phyloP scores from a whole-genome alignment of 192 early-diverging fungal genomes.

The Gonapodya sp. region DNA sequence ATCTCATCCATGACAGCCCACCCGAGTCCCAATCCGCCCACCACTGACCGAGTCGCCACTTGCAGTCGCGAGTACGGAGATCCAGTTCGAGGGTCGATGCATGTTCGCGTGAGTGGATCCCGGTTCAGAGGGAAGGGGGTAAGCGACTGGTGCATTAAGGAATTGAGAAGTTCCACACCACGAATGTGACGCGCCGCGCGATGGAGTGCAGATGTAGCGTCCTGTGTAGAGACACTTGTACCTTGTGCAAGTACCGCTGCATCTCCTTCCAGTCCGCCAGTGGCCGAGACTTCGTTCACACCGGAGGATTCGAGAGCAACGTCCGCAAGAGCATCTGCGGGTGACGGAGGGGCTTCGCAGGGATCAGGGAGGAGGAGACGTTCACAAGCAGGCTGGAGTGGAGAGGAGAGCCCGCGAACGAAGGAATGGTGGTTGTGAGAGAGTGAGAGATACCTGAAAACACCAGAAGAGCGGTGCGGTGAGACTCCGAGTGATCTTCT shows the following conservation, averaged over 20 bases:
- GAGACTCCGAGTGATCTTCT: background rate
- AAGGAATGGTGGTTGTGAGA: background rate
- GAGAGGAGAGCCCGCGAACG: background rate
- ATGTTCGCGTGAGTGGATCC: too few relatives aligned
- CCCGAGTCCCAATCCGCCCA: background rate
- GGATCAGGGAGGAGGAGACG: background rate
- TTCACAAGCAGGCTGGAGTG: background rate
- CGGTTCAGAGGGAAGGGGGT: background rate
- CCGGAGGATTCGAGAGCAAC: background rate
- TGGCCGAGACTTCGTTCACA: background rate
- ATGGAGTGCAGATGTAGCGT: background rate
- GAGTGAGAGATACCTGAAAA: background rate
- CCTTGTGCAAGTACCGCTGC: background rate
- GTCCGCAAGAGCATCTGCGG: background rate
- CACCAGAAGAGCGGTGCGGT: background rate
- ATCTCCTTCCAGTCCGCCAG: background rate
- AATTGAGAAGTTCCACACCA: background rate
- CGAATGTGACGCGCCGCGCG: background rate
- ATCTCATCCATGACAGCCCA: background rate
- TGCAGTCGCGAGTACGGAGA: background rate
- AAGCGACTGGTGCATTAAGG: too few relatives aligned
- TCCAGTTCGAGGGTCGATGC: background rate
- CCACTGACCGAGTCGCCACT: background rate
- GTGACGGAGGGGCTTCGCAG: background rate
- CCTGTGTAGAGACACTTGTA: background rate